Base-by-base conservation (phyloP, 2,329 filamentous ascomycete species). In the Pestalotiopsis sp. region DNA sequence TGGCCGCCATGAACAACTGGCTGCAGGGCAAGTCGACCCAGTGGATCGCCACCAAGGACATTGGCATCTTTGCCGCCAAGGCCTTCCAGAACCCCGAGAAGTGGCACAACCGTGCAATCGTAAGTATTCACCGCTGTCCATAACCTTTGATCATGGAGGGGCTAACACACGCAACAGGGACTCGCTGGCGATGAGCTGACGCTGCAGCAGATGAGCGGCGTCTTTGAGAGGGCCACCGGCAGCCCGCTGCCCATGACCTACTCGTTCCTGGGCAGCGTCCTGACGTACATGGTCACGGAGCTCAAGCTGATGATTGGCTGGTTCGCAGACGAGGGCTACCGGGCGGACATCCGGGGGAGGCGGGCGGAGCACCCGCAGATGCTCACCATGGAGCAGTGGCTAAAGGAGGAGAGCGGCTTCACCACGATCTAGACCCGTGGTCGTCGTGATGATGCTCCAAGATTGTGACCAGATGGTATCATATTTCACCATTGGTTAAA, bases 131-230 rank as follows among this genome's bases (percentile, higher is more conserved):
- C 12, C 23, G 5, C n/a, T 56, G 5, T 1, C 12, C 23, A 36
- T 65, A 11, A 23, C 2, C 23, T 3, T 57, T 25, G 59, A 36
- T 11, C 12, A 59, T 25, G 17, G 7, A 45, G 14, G 56, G 13
- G 25, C 25, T 14, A 63, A 14, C 39, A 25, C 14, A 20, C n/a
- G 9, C 11, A 61, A 31, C n/a, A 52, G 58, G 49, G 79, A 12
- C 72, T 86, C 3, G 83, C 83, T 0, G 82, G 84, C 0, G 83
- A 86, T 66, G 81, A 85, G 70, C 72, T 86, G 67, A 82, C 79
- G 3, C 77, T 79, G 36, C 72, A 73, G 6, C 69, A 78, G 72
- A 70, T 80, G 66, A 71, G 69, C 64, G 67, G 64, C 14, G 69
- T 73, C 6, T 80, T 80, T 66, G 57, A 73, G 27, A 71, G 69